phyloP scores from a whole-genome alignment of 805 yeast genomes.

The Blastobotrys americana region DNA sequence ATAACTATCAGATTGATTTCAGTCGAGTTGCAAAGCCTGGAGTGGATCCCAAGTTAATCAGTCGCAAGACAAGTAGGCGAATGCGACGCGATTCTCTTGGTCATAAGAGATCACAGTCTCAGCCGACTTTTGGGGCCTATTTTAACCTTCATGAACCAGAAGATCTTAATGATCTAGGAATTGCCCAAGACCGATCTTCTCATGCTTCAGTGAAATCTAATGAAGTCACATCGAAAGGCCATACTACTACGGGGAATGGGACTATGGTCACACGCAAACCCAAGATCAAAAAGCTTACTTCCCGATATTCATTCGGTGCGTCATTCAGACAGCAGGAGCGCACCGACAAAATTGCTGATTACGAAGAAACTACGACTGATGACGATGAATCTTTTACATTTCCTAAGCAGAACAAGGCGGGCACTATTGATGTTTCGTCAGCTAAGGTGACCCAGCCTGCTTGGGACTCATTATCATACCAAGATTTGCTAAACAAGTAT shows the following conservation, averaged over 20 bases:
- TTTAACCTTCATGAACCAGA: not conserved
- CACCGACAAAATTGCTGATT: not conserved
- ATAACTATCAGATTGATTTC: conserved; percentile 52
- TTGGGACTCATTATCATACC: conserved; percentile 32
- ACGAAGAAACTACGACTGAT: conserved; percentile 1
- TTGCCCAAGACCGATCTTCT: not conserved
- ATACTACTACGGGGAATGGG: too few relatives aligned
- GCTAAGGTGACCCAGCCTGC: conserved; percentile 18
- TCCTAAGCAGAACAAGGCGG: conserved; percentile 1
- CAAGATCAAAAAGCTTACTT: conserved; percentile 14
- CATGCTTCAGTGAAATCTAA: not conserved
- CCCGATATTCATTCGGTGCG: conserved; percentile 19
- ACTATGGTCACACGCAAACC: conserved; percentile 1
- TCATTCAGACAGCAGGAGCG: conserved; percentile 14
- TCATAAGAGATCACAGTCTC: not conserved
- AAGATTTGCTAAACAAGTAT: conserved; percentile 34
- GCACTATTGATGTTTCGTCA: not conserved
- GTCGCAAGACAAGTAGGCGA: not conserved
- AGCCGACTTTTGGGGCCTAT: not conserved
- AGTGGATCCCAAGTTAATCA: not conserved
- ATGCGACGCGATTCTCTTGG: not conserved
- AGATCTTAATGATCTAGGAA: not conserved
- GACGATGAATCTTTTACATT: conserved; percentile 2
- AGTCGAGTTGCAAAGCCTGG: conserved; percentile 20
- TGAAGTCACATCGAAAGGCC: too few relatives aligned